Evolutionary conservation across 352 stramenopile species (phyloP), one percentile per base, ranked within the genome.

Genomic region (Phytophthora nicotianae): DNA sequence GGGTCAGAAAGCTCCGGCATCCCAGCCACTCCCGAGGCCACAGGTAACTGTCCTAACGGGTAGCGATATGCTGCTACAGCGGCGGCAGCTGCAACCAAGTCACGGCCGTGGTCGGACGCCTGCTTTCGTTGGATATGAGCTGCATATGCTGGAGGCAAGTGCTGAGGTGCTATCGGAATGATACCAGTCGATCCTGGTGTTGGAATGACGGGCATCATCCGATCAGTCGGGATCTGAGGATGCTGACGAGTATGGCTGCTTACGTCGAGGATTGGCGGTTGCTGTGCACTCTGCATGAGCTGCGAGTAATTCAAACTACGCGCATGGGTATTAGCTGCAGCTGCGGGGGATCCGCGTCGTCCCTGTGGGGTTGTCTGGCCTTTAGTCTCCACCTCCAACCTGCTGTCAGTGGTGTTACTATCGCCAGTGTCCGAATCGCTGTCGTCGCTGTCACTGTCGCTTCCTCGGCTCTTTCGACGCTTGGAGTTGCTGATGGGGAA

Each of bases 401-500:
- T 72, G 55, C 35, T 71, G 50, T 77, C 69, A 32, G 64, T 75
- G 23, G 57, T 61, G 29, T 73, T 62, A 47, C 48, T 56, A 29
- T 65, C 59, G 0, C 48, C 65, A 33, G 41, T 62, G 19, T 81
- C 66, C 14, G 70, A 82, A 24, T 74, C 64, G 13, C 71, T 76
- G 27, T 83, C 75, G 5, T 77, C 68, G 50, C 60, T 75, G 29
- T 81, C 74, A 57, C 77, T 76, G 32, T 80, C 73, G 35, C 65
- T 70, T 13, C 20, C 65, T 24, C 46, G 64, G 7, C 54, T 64
- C 19, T 72, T 76, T 38, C 68, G 72, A 42, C 77, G 79, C 38
- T 77, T 78, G n/a, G 77, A 74, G 24, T 80, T 77, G 48, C 62
- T 79, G 33, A 94, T 94, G 0, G 85, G 85, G 45, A 94, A 94